Percentiles rank a stretch among this genome's conserved stretches.
Conservation (phyloP, 768 basidiomycete species). For the Psilocybe subaeruginosa region DNA sequence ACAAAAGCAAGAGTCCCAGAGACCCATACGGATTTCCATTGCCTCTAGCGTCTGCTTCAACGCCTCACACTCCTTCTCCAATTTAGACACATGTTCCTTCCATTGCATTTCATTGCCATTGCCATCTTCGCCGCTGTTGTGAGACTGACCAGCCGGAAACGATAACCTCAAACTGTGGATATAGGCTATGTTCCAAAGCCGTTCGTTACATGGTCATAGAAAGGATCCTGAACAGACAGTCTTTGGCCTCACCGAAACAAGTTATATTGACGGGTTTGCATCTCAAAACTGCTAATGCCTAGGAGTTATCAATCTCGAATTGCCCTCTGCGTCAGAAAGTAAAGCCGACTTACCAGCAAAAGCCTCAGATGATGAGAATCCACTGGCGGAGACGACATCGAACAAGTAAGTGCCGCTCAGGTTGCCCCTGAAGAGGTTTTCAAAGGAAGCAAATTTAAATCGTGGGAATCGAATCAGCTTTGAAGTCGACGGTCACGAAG, state of each 20-base stretch:
- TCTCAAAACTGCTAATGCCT: constrained; percentile 52
- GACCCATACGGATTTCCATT: constrained; percentile 15
- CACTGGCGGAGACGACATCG: not conserved
- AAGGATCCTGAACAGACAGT: not conserved
- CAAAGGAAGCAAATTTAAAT: not conserved
- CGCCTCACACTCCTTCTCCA: constrained; percentile 40
- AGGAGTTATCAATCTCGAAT: not conserved
- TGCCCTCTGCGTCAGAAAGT: not conserved
- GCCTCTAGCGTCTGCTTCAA: constrained; percentile 44
- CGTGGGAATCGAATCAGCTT: not conserved
- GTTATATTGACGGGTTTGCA: constrained; percentile 46
- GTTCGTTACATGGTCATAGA: not conserved
- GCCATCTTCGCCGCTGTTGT: not conserved
- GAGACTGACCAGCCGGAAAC: constrained; percentile 10
- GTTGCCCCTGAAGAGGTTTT: not conserved
- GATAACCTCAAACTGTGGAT: constrained; percentile 40
- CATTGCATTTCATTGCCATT: constrained; percentile 30
- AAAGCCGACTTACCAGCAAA: constrained; percentile 17
- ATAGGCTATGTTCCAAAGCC: constrained; percentile 39
- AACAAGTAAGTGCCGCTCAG: not conserved
- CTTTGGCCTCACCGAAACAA: constrained; percentile 36
- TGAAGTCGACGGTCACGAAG: too few species aligned
- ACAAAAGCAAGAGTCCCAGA: not conserved
- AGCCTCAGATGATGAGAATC: constrained; percentile 2
- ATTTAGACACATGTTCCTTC: constrained; percentile 41